Evolutionary conservation across 2,329 filamentous ascomycete species (phyloP), one percentile per base, ranked within the genome.

Genomic region (Plenodomus lindquistii): DNA sequence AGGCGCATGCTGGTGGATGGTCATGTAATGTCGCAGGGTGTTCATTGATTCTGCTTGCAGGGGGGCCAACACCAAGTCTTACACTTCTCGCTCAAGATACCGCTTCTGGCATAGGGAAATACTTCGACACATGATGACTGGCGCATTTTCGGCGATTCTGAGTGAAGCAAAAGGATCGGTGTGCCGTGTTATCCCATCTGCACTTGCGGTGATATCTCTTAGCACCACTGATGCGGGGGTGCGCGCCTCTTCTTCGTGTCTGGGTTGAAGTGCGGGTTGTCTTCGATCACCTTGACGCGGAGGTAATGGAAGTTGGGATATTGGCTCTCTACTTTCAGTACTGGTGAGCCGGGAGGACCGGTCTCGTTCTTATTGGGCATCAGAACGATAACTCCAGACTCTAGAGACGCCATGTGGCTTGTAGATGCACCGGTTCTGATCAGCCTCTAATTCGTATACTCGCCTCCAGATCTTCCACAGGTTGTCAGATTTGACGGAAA

Each of bases 391-490:
- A 24, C 5, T 5, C 10, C 22, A 6, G 22, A 5, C 22, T 24
- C 5, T 5, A 24, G 22, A 24, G 22, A 24, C 5, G 22, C 22
- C 22, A 6, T 24, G 10, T 0, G 57, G 57, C 44, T 63, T 61
- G 54, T 61, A 65, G 15, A 62, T 45, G 40, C 45, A 62, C 2
- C 60, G 51, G 20, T 62, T 65, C 40, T 62, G 59, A 4, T 51
- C n/a, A 7, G 53, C 50, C 42, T 65, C 62, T 2, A 62, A 46
- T 29, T 48, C 17, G 2, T 45, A 15, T 10, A 63, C 19, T 10
- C 50, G 50, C 15, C 31, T 29, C 11, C 29, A 18, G 3, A 62
- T 34, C 43, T 65, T 63, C 27, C 20, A 21, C 10, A 44, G 10
- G 5, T 60, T 48, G n/a, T 9, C n/a, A 3, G 27, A 11, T 4